Evolutionary conservation across 2,329 filamentous ascomycete genomes (phyloP), one percentile per base, ranked within the genome.

Genomic region (Neofusicoccum cordaticola): DNA sequence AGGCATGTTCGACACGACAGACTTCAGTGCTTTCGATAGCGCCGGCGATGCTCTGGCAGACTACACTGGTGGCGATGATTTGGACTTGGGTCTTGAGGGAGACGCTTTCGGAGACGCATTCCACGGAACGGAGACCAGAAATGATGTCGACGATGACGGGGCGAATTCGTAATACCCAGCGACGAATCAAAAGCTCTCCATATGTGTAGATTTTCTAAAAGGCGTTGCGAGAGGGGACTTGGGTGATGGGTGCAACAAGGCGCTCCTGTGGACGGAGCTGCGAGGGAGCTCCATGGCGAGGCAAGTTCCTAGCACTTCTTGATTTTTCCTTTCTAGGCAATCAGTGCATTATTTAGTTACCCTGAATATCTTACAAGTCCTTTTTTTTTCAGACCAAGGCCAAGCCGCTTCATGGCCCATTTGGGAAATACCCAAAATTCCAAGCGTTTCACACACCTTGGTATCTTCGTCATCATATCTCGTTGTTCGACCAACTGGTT

Each of bases 71-170:
- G 71, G 66, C 19, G 70, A 65, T n/a, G 75, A 76, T 31, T 74
- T 77, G 34, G 74, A 69, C 44, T 70, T 78, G 68, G 76, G 73
- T 2, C 68, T 78, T 37, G 76, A 78, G 48, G 73, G 77, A 64
- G 77, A 75, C 22, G 76, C 76, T 3, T 78, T 78, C 63, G 76
- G 76, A 2, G 76, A 77, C 52, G 76, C 76, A n/a, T 78, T 78
- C 65, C 76, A 78, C 31, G 74, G 72, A 2, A 77, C 73, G 15
- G 75, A 75, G 56, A 73, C 71, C 70, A 71, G 75, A 19, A 45
- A 45, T n/a, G 48, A 53, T 19, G 17, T 37, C 13, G 62, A 64
- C 37, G 62, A 64, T n/a, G 51, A 64, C 31, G 62, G 22, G 8
- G 37, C 42, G n/a, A 48, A 64, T 53, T 47, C 50, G 41, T 63